Base-by-base conservation (phyloP, 1,284 basidiomycete genomes). In the Exobasidium cylindrosporum region DNA sequence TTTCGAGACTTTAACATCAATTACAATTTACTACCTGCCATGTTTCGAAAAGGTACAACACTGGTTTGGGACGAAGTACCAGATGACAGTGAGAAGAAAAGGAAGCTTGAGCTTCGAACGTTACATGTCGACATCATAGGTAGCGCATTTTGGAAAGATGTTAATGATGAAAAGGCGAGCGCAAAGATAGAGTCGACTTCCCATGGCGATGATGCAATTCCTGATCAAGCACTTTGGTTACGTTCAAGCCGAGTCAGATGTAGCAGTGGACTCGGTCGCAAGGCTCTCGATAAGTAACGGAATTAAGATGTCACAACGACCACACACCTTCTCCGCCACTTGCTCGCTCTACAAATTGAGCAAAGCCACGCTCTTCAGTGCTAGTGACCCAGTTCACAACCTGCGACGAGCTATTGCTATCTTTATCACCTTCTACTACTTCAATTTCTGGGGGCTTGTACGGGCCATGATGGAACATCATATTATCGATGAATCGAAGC, bases 21-120 rank as follows among this genome's bases (percentile, higher is more conserved):
- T 78, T 98, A 98, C 77, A 94, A 92, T 69, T 82, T 83, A 13
- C 77, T 94, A 0, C 84, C 88, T 2, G 84, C 85, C 2, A 85
- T 89, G 66, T 96, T 86, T 76, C 84, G 90, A 54, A 96, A 95
- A 77, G 95, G 95, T 6, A 94, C 89, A 64, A 85, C 91, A 1
- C 80, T 97, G 5, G 85, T 93, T 29, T 87, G 92, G 72, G 31
- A 49, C 31, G 45, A 31, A 29, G 60, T 21, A n/a, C 45, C 40
- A 0, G 63, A 52, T 0, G 14, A 49, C 64, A 7, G 31, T 63
- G 17, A 23, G 57, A 69, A 56, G 21, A 60, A 28, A 69, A 68
- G 24, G 61, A 53, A 60, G 28, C 17, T 24, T 13, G 32, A 43
- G 57, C 62, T 79, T n/a, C 57, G 72, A 11, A 77, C 76, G 1